Evolutionary conservation across 306 rosid species (phyloP).

Genomic region (Psophocarpus tetragonolobus): DNA sequence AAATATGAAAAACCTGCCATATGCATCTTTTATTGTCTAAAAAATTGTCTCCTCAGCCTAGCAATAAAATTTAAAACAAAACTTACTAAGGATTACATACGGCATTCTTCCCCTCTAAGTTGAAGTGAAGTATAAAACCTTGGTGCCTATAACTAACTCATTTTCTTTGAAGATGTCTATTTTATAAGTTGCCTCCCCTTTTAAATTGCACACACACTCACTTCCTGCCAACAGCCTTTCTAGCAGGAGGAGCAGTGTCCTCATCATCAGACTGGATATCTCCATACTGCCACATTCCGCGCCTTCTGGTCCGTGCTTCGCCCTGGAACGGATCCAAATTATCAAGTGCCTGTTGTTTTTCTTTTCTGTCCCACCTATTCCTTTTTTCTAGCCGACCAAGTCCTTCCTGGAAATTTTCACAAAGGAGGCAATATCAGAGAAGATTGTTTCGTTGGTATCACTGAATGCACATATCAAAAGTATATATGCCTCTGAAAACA

Average conservation of each 20-base stretch:
- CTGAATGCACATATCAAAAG: not conserved
- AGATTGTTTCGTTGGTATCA: not conserved
- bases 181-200: slow-evolving; percentile 27
- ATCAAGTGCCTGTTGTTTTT: slow-evolving; percentile 55
- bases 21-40: slow-evolving; percentile 43
- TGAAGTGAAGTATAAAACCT: slow-evolving; percentile 27
- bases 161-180: slow-evolving; percentile 30
- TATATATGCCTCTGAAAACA: not conserved
- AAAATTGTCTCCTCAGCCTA: slow-evolving; percentile 46
- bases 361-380: slow-evolving; percentile 60
- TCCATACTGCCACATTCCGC: slow-evolving; percentile 82
- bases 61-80: slow-evolving; percentile 36
- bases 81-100: slow-evolving; percentile 40
- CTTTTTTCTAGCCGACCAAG: slow-evolving; percentile 66
- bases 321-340: slow-evolving; percentile 70
- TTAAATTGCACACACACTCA: slow-evolving; percentile 36
- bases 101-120: slow-evolving; percentile 37
- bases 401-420: slow-evolving; percentile 66
- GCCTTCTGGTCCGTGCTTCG: slow-evolving; percentile 62
- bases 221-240: slow-evolving; percentile 59
- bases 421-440: not conserved
- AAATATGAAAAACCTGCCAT: slow-evolving; percentile 1
- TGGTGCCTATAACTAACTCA: slow-evolving; percentile 44
- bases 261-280: slow-evolving; percentile 78
- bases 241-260: slow-evolving; percentile 55